phyloP scores from a whole-genome alignment of 2,329 filamentous ascomycete species.

The Raffaelea deltoideospora region DNA sequence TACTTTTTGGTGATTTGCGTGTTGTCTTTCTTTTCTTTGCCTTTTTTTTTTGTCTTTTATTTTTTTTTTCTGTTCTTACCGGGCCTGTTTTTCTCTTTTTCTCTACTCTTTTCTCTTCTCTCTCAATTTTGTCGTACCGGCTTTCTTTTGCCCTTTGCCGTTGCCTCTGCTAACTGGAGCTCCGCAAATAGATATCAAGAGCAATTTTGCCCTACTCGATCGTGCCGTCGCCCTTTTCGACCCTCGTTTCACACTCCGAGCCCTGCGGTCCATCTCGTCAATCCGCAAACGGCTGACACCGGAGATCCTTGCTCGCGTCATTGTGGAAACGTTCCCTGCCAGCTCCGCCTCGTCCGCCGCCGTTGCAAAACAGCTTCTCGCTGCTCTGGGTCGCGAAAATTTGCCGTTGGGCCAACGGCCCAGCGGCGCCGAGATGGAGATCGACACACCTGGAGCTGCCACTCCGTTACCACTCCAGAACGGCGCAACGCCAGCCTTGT shows the following conservation, averaged over 20 bases:
- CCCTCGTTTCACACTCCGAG: constrained; percentile 84
- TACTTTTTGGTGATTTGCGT: too few species aligned
- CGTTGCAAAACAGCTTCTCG: constrained; percentile 54
- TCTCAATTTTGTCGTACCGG: not conserved
- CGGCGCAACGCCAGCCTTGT: not conserved
- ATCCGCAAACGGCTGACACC: constrained; percentile 81
- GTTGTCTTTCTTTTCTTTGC: not conserved
- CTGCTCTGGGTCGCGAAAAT: constrained; percentile 52
- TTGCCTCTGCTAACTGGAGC: constrained; percentile 11
- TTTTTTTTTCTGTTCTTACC: not conserved
- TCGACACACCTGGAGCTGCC: constrained; percentile 35
- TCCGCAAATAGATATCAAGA: constrained; percentile 85
- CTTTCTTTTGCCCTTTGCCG: not conserved
- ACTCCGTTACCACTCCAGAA: too few species aligned
- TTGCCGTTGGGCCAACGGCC: constrained; percentile 43
- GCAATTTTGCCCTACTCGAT: constrained; percentile 82
- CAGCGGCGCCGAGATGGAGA: constrained; percentile 53
- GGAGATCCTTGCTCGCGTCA: constrained; percentile 65
- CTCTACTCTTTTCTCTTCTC: not conserved
- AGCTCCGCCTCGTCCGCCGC: constrained; percentile 39
- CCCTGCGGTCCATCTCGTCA: constrained; percentile 86
- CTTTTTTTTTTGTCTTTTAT: not conserved
- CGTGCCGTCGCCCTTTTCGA: constrained; percentile 88
- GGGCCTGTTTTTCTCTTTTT: too few species aligned
- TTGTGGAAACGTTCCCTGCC: constrained; percentile 63